These are phyloP conservation scores for Gastrodia elata DNA, from an alignment of 106 monocot species.

Conservation along the genomic window DNA sequence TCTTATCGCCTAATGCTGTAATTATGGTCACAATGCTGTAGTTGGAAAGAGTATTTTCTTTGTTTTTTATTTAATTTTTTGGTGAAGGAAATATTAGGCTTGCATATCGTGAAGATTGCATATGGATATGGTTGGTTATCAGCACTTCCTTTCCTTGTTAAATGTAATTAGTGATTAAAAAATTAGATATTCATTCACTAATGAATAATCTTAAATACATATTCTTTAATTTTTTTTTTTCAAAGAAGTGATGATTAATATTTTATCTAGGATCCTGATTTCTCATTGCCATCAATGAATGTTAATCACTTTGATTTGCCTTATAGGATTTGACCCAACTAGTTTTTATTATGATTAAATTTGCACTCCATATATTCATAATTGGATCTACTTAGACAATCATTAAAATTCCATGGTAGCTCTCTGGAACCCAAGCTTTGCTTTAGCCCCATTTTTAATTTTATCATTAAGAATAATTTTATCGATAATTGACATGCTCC, in stretches of 20 bases:
- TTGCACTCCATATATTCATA: too few relatives aligned
- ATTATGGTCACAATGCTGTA: neutral
- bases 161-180: neutral
- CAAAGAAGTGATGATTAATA: neutral
- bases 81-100: neutral
- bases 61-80: neutral
- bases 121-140: neutral
- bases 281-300: neutral
- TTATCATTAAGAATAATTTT: too few relatives aligned
- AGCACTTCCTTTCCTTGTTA: neutral
- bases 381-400: too few relatives aligned
- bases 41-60: neutral
- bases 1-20: neutral
- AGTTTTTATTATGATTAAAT: too few relatives aligned
- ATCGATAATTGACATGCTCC: too few relatives aligned
- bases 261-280: neutral
- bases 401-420: too few relatives aligned
- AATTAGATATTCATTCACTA: conserved; percentile 1
- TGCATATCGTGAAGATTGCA: neutral
- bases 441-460: too few relatives aligned
- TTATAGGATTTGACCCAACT: too few relatives aligned
- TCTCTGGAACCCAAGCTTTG: too few relatives aligned
- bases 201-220: neutral
- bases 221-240: neutral
- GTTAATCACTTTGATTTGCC: too few relatives aligned